Conservation (phyloP, 495 filamentous ascomycete species). For the Neurospora sublineolata region DNA sequence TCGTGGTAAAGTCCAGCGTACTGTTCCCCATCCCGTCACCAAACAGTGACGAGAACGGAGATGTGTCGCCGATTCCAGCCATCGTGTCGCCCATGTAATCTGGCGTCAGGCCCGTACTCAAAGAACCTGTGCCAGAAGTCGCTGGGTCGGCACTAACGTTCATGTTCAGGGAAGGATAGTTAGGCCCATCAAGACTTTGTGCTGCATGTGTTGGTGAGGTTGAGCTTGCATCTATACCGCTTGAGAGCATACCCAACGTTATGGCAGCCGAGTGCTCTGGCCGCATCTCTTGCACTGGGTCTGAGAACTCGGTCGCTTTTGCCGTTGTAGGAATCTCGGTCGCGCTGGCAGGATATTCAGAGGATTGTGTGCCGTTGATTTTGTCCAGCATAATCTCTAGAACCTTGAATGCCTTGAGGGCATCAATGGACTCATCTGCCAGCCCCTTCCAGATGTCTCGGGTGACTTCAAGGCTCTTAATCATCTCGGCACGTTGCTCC, state of each 20-base stretch:
- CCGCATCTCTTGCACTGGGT: slow-evolving; percentile 24
- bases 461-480: slow-evolving; percentile 56
- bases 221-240: slow-evolving; percentile 49
- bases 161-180: not conserved
- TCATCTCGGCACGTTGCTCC: slow-evolving; percentile 66
- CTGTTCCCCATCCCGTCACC: slow-evolving; percentile 29
- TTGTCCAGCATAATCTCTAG: slow-evolving; percentile 71
- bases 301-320: slow-evolving; percentile 19
- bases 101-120: slow-evolving; percentile 18
- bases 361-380: slow-evolving; percentile 35
- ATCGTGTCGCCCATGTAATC: slow-evolving; percentile 48
- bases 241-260: slow-evolving; percentile 68
- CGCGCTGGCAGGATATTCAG: slow-evolving; percentile 6
- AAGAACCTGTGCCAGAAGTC: slow-evolving; percentile 11
- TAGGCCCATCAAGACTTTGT: not conserved
- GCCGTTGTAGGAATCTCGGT: slow-evolving; percentile 16
- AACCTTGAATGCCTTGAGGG: slow-evolving; percentile 69
- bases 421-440: slow-evolving; percentile 69
- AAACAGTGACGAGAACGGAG: slow-evolving; percentile 42
- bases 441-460: slow-evolving; percentile 68
- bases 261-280: slow-evolving; percentile 64
- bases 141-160: not conserved
- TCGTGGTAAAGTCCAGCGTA: slow-evolving; percentile 36
- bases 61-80: slow-evolving; percentile 38
- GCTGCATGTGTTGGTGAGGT: slow-evolving; percentile 10